A percentile compares a stretch with the other conserved stretches of the same genome.
These are phyloP conservation scores for Camellia granthamiana DNA, from an alignment of 148 eudicot species.

Conservation along the genomic window DNA sequence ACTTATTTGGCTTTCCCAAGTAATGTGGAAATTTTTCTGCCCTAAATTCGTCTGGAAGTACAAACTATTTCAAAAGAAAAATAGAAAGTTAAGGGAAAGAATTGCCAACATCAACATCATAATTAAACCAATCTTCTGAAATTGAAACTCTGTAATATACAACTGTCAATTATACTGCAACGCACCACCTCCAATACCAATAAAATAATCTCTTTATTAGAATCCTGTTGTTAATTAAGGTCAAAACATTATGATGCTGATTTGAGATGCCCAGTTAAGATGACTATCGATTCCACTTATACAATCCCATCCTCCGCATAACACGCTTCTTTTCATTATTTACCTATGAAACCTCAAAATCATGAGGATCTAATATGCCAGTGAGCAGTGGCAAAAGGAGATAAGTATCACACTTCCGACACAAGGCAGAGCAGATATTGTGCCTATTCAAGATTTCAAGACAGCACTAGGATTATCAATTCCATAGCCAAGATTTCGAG, in stretches of 20 bases:
- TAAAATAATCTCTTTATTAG: too few relatives aligned
- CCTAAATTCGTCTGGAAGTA: conserved; percentile 31
- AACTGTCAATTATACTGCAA: too few relatives aligned
- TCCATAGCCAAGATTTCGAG: too few relatives aligned
- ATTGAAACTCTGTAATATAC: not conserved
- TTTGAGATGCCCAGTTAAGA: not conserved
- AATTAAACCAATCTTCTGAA: not conserved
- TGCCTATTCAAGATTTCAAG: not conserved
- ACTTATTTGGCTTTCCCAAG: conserved; percentile 37
- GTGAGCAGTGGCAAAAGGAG: not conserved
- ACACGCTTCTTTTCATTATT: not conserved
- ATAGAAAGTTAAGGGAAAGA: not conserved
- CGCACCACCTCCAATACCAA: too few relatives aligned
- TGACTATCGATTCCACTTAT: not conserved
- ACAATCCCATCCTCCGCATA: not conserved
- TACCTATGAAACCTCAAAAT: not conserved
- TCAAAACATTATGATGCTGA: too few relatives aligned
- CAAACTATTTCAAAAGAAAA: conserved; percentile 37
- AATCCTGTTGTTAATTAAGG: too few relatives aligned
- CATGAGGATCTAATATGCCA: not conserved
- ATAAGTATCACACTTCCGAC: not conserved
- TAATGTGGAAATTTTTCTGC: conserved; percentile 51
- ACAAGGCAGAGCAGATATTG: not conserved
- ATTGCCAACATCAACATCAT: not conserved
- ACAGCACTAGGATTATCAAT: too few relatives aligned